Conservation (phyloP, 345 rosid genomes). For the Passiflora organensis region DNA sequence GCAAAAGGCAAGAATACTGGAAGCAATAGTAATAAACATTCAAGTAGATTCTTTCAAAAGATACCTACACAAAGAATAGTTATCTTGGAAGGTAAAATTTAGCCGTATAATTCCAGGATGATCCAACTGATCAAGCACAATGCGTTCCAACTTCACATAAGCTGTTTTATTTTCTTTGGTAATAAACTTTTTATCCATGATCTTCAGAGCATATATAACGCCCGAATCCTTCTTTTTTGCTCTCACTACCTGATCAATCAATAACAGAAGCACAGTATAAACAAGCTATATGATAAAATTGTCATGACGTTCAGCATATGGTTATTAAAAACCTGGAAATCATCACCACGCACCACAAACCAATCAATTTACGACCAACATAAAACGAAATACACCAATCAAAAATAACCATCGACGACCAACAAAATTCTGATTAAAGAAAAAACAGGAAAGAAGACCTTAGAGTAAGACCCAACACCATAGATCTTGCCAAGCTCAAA, state of each 20-base stretch:
- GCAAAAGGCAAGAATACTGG: too few species aligned
- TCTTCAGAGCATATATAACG: constrained; percentile 81
- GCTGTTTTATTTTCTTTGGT: constrained; percentile 97
- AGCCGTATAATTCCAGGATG: constrained; percentile 93
- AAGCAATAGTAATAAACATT: background rate
- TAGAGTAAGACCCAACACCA: constrained; percentile 96
- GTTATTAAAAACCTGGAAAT: too few species aligned
- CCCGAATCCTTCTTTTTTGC: constrained; percentile 93
- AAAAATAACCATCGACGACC: background rate
- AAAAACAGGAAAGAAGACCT: constrained; percentile 37
- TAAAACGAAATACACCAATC: background rate
- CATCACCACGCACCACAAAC: too few species aligned
- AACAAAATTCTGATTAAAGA: too few species aligned
- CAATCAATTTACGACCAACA: too few species aligned
- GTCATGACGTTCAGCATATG: too few species aligned
- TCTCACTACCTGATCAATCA: constrained; percentile 72
- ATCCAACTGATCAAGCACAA: constrained; percentile 93
- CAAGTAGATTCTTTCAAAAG: constrained; percentile 15
- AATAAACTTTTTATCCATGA: constrained; percentile 97
- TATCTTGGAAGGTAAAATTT: constrained; percentile 87
- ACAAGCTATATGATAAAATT: too few species aligned
- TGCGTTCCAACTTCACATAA: constrained; percentile 91
- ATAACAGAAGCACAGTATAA: constrained; percentile 6
- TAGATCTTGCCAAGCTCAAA: constrained; percentile 98
- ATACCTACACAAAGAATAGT: constrained; percentile 77